Evolutionary conservation across 2,329 filamentous ascomycete genomes (phyloP), one percentile per base, ranked within the genome.

Genomic region (Trichoderma oligosporum): DNA sequence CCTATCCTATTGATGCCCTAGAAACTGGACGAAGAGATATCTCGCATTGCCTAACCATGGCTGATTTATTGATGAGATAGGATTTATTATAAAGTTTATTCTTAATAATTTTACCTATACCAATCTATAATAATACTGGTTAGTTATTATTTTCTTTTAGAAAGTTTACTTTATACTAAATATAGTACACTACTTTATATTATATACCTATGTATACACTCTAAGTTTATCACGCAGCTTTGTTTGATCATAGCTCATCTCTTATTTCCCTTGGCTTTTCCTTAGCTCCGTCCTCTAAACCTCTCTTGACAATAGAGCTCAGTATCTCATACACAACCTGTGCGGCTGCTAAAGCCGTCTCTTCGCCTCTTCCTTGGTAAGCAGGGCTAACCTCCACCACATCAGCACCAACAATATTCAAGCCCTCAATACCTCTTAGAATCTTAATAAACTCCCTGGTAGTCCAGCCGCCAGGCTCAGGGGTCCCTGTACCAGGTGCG

Each of bases 381-480:
- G 88, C 88, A 35, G 31, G 31, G 31, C 11, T 35, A 11, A 91
- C 69, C 77, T 96, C 92, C 4, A 97, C 92, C 47, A 96, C 83
- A 73, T 96, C 92, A 0, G 91, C 92, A 1, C 91, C 92, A 3
- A 96, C 89, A 4, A 96, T 75, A 68, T 96, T 96, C 69, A 96
- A 71, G 0, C 78, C 82, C 74, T 96, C 91, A 38, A 96, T 82
- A 0, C 89, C 91, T 29, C 91, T 78, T 68, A 96, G 73, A 58
- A 96, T 90, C 9, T 88, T 79, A 61, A 96, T 93, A 64, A 96
- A 77, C 76, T 97, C 92, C 51, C 92, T 79, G 14, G 88, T 95
- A 4, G 89, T 94, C 91, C 91, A 96, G 38, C 92, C 92, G 58
- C 92, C 91, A 0, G 91, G 88, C 75, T 96, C 91, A 0, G 91